Conservation (phyloP, 2,329 filamentous ascomycete species). For the Xylariaceae sp. region DNA sequence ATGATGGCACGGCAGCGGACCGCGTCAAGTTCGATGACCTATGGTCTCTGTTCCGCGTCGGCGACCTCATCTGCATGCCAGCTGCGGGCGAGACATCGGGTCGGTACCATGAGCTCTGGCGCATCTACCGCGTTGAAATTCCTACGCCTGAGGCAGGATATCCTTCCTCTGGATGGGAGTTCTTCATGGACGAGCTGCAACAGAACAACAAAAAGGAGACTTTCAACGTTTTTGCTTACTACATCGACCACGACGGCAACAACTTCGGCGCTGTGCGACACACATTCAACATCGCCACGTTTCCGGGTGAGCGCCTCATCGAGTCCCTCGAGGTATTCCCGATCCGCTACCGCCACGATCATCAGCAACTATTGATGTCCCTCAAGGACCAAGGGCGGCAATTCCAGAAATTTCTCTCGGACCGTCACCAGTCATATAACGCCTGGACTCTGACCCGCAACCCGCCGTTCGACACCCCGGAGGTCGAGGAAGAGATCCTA, state of each 20-base stretch:
- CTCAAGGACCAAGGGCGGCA: conserved; percentile 44
- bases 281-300: conserved; percentile 47
- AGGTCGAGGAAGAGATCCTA: conserved; percentile 45
- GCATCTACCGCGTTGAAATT: conserved; percentile 44
- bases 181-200: conserved; percentile 45
- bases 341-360: conserved; percentile 47
- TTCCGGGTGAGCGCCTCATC: conserved; percentile 48
- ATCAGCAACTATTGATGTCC: conserved; percentile 44
- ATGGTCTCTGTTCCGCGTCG: conserved; percentile 50
- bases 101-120: conserved; percentile 50
- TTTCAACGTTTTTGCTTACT: conserved; percentile 49
- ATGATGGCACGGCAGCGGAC: conserved; percentile 37
- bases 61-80: conserved; percentile 51
- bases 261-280: conserved; percentile 48
- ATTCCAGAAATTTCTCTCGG: conserved; percentile 44
- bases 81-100: conserved; percentile 44
- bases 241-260: conserved; percentile 51
- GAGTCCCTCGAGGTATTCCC: conserved; percentile 48
- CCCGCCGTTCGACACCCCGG: conserved; percentile 39
- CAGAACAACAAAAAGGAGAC: conserved; percentile 39
- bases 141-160: conserved; percentile 43
- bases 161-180: conserved; percentile 44
- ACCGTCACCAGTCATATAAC: conserved; percentile 50
- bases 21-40: conserved; percentile 51
- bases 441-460: conserved; percentile 51